These are phyloP conservation scores for Trichoderma arundinaceum DNA, from an alignment of 2,329 filamentous ascomycete genomes.

Conservation along the genomic window DNA sequence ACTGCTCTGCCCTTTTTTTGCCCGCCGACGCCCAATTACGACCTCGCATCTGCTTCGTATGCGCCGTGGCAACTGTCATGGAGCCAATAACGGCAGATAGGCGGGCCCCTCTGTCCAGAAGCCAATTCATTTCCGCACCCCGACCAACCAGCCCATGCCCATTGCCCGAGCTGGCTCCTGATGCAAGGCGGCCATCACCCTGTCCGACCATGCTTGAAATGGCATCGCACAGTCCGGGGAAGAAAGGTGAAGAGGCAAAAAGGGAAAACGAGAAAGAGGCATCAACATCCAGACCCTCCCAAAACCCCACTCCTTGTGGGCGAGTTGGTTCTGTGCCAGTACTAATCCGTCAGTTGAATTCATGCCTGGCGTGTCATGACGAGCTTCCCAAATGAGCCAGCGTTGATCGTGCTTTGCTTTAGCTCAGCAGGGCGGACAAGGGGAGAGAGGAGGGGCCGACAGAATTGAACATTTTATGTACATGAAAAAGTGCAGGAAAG, in stretches of 20 bases:
- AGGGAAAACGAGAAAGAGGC: not conserved
- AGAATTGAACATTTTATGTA: not conserved
- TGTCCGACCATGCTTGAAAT: conserved; percentile 6
- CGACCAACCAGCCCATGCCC: not conserved
- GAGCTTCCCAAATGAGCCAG: conserved; percentile 11
- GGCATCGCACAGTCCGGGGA: conserved; percentile 22
- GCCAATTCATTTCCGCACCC: conserved; percentile 22
- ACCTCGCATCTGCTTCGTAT: not conserved
- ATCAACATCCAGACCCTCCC: not conserved
- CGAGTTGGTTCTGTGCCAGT: not conserved
- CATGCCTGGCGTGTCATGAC: not conserved
- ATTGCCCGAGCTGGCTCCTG: conserved; percentile 5
- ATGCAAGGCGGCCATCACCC: conserved; percentile 8
- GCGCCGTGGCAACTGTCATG: not conserved
- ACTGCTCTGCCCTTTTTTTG: not conserved
- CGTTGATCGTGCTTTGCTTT: conserved; percentile 7
- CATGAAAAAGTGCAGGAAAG: not conserved
- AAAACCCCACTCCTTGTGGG: conserved; percentile 11
- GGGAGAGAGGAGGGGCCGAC: not conserved
- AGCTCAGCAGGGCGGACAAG: not conserved
- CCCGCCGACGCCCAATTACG: not conserved
- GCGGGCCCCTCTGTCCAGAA: not conserved
- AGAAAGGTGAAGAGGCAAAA: not conserved
- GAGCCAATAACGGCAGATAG: not conserved
- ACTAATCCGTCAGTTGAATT: not conserved